Evolutionary conservation across 192 early-diverging fungal genomes (phyloP).

Genomic region (Coemansia sp.): DNA sequence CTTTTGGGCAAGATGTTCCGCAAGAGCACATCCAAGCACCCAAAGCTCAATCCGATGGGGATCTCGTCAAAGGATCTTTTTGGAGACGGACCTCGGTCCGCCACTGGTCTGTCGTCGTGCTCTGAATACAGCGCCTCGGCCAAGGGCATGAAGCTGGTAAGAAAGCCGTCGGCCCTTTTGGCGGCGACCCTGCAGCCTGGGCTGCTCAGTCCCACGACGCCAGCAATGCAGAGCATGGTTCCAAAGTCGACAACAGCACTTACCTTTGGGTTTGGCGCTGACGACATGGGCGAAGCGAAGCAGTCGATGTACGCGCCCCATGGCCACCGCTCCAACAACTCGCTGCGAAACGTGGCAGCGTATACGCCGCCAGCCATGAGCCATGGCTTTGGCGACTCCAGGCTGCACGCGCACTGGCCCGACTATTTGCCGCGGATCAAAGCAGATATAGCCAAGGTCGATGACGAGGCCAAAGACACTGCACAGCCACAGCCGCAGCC

Average conservation of each 20-base stretch:
- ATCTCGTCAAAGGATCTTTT: constrained; percentile 54
- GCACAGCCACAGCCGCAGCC: neutral
- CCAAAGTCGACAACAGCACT: neutral
- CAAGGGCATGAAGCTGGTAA: constrained; percentile 26
- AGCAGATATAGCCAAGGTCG: neutral
- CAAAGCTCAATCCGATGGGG: constrained; percentile 47
- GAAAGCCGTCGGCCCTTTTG: constrained; percentile 29
- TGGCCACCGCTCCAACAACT: neutral
- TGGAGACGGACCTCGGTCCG: constrained; percentile 17
- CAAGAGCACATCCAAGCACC: constrained; percentile 42
- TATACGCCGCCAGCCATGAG: neutral
- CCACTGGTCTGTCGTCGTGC: neutral
- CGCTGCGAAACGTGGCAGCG: neutral
- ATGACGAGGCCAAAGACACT: neutral
- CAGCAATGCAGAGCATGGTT: neutral
- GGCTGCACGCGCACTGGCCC: neutral
- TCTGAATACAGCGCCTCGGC: constrained; percentile 6
- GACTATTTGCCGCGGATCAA: neutral
- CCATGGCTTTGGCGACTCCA: neutral
- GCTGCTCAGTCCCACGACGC: neutral
- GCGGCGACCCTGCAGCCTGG: constrained; percentile 12
- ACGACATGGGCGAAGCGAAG: neutral
- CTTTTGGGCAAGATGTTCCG: constrained; percentile 51
- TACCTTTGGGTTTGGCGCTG: neutral
- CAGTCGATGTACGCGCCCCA: too few relatives aligned